A percentile compares a stretch with the other conserved stretches of the same genome.
phyloP scores from a whole-genome alignment of 371 early-diverging fungal genomes.

The Apophysomyces trapeziformis region DNA sequence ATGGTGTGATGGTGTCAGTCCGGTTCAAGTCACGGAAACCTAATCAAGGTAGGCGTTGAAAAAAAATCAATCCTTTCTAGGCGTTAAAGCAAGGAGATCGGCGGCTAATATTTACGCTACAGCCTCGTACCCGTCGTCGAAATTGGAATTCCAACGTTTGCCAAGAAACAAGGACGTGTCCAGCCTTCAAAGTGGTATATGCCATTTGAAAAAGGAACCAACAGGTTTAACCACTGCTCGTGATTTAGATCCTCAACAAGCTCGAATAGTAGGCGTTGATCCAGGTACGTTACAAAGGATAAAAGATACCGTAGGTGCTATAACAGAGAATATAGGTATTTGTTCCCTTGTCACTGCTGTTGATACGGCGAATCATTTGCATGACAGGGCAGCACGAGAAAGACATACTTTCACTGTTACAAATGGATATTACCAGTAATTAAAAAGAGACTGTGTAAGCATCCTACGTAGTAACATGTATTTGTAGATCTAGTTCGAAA shows the following conservation, averaged over 20 bases:
- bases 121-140: background rate
- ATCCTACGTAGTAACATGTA: too few species aligned
- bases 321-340: background rate
- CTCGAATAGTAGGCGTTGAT: background rate
- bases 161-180: background rate
- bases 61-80: background rate
- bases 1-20: constrained; percentile 1
- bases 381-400: too few species aligned
- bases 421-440: background rate
- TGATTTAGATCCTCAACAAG: background rate
- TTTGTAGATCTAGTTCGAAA: too few species aligned
- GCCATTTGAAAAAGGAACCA: background rate
- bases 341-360: background rate
- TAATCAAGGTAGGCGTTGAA: background rate
- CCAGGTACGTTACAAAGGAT: background rate
- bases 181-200: background rate
- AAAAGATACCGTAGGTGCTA: background rate
- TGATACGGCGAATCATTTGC: too few species aligned
- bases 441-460: too few species aligned
- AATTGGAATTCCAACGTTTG: background rate
- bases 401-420: background rate
- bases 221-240: background rate
- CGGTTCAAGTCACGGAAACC: background rate
- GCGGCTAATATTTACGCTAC: background rate
- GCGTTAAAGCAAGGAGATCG: too few species aligned